Percentiles rank a stretch among this genome's conserved stretches.
Evolutionary conservation across 352 stramenopile genomes (phyloP).

Genomic region (Globisporangium camurandrum): DNA sequence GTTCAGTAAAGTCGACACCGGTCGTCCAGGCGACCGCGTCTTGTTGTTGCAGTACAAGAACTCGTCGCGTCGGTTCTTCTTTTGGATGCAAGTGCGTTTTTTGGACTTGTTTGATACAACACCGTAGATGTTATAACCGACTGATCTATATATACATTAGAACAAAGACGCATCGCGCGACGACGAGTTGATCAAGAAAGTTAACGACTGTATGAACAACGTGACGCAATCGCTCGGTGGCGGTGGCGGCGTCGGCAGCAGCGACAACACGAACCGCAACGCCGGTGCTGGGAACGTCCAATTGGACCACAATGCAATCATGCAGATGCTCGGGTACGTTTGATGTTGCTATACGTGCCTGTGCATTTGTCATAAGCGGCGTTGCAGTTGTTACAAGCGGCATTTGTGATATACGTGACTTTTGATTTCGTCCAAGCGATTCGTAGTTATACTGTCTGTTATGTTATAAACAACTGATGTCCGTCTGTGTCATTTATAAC

Average conservation of each 20-base stretch:
- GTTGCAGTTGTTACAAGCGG: too few species aligned
- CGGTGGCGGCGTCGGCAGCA: neutral
- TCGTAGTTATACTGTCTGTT: too few species aligned
- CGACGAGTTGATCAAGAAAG: slow-evolving; percentile 80
- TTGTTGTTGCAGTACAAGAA: slow-evolving; percentile 92
- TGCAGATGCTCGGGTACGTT: slow-evolving; percentile 83
- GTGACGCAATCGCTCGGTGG: slow-evolving; percentile 34
- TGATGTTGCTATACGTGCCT: neutral
- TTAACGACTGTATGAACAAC: slow-evolving; percentile 89
- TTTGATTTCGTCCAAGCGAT: neutral
- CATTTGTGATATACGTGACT: too few species aligned
- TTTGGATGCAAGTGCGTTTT: slow-evolving; percentile 88
- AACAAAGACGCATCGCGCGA: slow-evolving; percentile 86
- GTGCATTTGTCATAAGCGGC: neutral
- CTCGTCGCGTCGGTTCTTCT: slow-evolving; percentile 89
- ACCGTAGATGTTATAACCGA: neutral
- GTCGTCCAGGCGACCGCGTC: slow-evolving; percentile 77
- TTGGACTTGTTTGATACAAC: neutral
- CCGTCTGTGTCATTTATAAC: too few species aligned
- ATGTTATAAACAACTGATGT: neutral
- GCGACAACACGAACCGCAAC: slow-evolving; percentile 19
- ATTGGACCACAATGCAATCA: slow-evolving; percentile 87
- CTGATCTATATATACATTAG: slow-evolving; percentile 14
- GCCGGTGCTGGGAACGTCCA: slow-evolving; percentile 50
- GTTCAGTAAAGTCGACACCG: slow-evolving; percentile 87